These are phyloP conservation scores for Petunia axillaris DNA, from an alignment of 257 asterid species.

Conservation along the genomic window DNA sequence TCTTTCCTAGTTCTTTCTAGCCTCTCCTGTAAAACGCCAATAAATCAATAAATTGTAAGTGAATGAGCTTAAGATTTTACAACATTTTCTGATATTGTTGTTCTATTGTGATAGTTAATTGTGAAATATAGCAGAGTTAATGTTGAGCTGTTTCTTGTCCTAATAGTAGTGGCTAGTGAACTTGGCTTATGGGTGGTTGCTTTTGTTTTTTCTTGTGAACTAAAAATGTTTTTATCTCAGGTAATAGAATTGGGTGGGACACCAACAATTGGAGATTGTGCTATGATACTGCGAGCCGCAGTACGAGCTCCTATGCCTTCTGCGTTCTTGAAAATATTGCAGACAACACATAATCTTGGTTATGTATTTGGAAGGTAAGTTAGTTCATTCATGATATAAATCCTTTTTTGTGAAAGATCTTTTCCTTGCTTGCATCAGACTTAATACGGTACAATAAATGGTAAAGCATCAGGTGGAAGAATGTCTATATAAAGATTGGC, in stretches of 20 bases:
- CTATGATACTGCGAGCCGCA: conserved; percentile 92
- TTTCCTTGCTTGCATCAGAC: conserved; percentile 6
- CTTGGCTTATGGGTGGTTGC: conserved; percentile 1
- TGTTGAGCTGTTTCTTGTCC: not conserved
- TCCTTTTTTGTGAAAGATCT: conserved; percentile 1
- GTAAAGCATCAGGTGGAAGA: conserved; percentile 13
- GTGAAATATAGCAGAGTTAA: conserved; percentile 4
- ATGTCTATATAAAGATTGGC: conserved; percentile 7
- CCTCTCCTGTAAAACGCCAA: not conserved
- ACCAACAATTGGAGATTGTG: conserved; percentile 96
- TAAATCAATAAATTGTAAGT: not conserved
- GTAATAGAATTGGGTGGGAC: conserved; percentile 95
- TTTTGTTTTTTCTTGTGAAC: conserved; percentile 2
- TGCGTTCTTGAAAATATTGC: conserved; percentile 89
- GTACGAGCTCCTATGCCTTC: conserved; percentile 96
- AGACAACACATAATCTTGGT: conserved; percentile 82
- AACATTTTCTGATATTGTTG: not conserved
- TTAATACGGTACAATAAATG: not conserved
- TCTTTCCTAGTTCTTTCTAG: conserved; percentile 19
- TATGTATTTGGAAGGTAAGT: conserved; percentile 81
- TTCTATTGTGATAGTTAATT: conserved; percentile 14
- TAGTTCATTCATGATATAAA: not conserved
- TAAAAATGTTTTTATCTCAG: conserved; percentile 48
- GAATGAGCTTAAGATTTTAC: conserved; percentile 6
- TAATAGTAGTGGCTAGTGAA: not conserved